Base-by-base conservation (phyloP, 139 green algal species). In the Coelastrella sp. region DNA sequence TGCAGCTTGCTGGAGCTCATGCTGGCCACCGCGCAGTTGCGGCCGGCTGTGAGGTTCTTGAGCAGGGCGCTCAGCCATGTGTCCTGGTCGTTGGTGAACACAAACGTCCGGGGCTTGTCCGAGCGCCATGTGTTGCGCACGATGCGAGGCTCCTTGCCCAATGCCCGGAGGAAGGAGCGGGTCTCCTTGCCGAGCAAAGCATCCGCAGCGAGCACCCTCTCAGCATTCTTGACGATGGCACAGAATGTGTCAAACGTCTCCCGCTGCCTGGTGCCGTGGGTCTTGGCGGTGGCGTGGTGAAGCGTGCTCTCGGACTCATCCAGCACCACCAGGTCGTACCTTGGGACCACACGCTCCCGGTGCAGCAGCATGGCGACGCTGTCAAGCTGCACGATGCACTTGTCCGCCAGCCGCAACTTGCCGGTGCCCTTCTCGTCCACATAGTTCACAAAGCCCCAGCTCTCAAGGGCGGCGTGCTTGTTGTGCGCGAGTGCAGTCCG, bases 231-330 rank as follows among this genome's bases (percentile, higher is more conserved):
- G 64, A 75, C n/a, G 64, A 75, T 40, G 64, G 30, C 8, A 32
- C 64, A 75, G 34, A 75, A 75, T 41, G 64, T 75, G 30, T 23
- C 23, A 50, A 76, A 51, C 34, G 13, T 76, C 34, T 19, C 35
- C 2, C 4, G 34, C 67, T 76, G 67, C 2, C 32, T 4, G 3
- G 45, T 7, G 34, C 48, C 23, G 37, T 76, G 13, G 11, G 13
- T 76, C 67, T 51, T 51, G 6, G 67, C 13, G 15, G 67, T 76
- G 30, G 67, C 4, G 13, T 76, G 67, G 67, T 76, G 67, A 34
- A 76, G 67, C 34, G 67, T 72, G 63, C 63, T 60, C 37, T 76
- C 67, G 35, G 32, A 21, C 67, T 76, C 67, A 50, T 76, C 67
- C 30, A 76, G 67, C 35, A 76, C 67, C 35, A 76, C 67, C 67